Base-by-base conservation (phyloP, 129 eudicot species). In the Flaveria sonorensis region DNA sequence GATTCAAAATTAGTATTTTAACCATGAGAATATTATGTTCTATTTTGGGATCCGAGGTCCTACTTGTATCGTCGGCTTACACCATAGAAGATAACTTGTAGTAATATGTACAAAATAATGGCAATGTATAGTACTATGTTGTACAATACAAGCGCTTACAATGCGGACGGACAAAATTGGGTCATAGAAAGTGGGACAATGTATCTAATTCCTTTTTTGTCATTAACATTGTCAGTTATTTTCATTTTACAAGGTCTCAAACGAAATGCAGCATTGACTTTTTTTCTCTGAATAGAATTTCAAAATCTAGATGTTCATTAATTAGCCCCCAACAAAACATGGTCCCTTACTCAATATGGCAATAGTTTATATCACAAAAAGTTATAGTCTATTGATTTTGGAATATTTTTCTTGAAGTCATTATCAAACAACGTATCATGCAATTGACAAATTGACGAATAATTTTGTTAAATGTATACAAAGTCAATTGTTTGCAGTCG, bases 401-500 rank as follows among this genome's bases (percentile, higher is more conserved):
- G 32, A 57, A 23, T 57, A 30, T 21, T 21, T 57, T 57, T 57
- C 36, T 21, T 57, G 10, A 57, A 9, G 10, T 48, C 68, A 23
- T 39, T 12, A 66, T 64, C 42, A 43, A 59, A 46, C 8, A 32
- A 19, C 47, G 53, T 56, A 26, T n/a, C 2, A 72, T 21, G 72
- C 19, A 60, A 39, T 72, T 60, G 63, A 32, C 15, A 62, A 24
- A 50, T 63, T 21, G 32, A 21, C 1, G 26, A 15, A 2, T 30
- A 71, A 16, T 50, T 50, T 0, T 50, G 12, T 71, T 18, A 12
- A 36, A 36, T 36, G 16, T 53, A 13, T 42, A 52, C 26, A 51
- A 52, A 65, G 73, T 79, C 68, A 36, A 51, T 15, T 72, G 13
- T 73, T 16, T 72, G 32, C 62, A 59, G 50, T 0, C 45, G 4